Base-by-base conservation (phyloP, 352 stramenopile genomes). In the Phytophthora fragariae region DNA sequence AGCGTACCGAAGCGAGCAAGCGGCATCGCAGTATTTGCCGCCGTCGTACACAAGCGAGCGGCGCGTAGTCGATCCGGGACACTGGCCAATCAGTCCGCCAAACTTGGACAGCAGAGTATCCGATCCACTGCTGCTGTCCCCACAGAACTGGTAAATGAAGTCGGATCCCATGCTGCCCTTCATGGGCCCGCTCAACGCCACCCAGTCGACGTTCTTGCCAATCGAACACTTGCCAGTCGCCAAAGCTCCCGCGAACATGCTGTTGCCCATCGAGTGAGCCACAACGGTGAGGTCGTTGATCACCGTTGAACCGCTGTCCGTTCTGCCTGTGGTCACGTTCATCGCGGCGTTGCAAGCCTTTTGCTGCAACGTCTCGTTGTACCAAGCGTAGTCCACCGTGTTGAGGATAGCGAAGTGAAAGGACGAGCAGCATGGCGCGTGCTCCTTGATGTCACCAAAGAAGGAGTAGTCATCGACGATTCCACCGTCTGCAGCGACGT, bases 211-310 rank as follows among this genome's bases (percentile, higher is more conserved):
- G 11, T 73, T 76, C 6, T 55, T 37, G 6, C 62, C 80, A 8
- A 90, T 76, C 8, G 69, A 76, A 57, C 82, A 92, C 63, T 84
- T 80, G 8, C 68, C 75, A 4, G 70, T 80, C 14, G 78, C 81
- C 11, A 90, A 44, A 7, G 84, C 84, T 2, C 77, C 72, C 12
- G 67, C 80, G 10, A 88, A 47, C 75, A 89, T 86, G 41, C 78
- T 73, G 57, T 85, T 88, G 12, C 82, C 84, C 81, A 90, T 89
- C 5, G 84, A 92, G 56, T 90, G 80, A 5, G 76, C 73, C 12
- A 92, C 69, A 33, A 91, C 60, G 59, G 88, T 89, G 21, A 83
- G 68, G 58, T 90, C 68, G 39, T 84, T 70, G 52, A 84, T 84
- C 21, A 77, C 80, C 24, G 80, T 85, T 37, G 56, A 70, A 0